phyloP scores from a whole-genome alignment of 345 rosid genomes.

The Conringia planisiliqua region DNA sequence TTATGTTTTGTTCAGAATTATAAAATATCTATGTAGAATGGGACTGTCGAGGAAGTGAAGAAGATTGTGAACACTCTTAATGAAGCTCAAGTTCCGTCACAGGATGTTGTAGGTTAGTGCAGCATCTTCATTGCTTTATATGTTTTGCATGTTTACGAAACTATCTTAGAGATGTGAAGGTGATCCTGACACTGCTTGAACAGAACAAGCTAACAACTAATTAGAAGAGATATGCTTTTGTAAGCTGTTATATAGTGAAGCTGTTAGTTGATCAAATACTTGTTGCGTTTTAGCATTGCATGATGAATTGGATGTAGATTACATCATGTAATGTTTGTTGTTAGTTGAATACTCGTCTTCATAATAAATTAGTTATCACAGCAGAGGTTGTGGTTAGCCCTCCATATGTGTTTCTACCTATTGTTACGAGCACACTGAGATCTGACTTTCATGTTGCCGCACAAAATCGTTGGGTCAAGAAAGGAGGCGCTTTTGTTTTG shows the following conservation, averaged over 20 bases:
- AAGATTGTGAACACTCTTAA: conserved; percentile 73
- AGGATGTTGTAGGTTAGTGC: conserved; percentile 72
- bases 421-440: conserved; percentile 59
- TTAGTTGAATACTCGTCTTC: too few relatives aligned
- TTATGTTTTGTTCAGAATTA: background rate
- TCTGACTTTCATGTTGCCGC: conserved; percentile 83
- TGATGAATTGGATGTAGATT: too few relatives aligned
- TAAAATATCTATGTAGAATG: conserved; percentile 51
- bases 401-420: conserved; percentile 71
- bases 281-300: background rate
- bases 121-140: background rate
- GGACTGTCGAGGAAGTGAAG: conserved; percentile 86
- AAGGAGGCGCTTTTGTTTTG: conserved; percentile 99
- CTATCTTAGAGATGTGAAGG: background rate
- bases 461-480: conserved; percentile 93
- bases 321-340: too few relatives aligned
- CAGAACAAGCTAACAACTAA: background rate
- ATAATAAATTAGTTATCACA: too few relatives aligned
- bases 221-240: background rate
- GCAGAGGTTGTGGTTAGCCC: conserved; percentile 93
- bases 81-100: conserved; percentile 62
- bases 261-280: background rate
- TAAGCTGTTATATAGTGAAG: background rate
- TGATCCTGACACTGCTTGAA: background rate
- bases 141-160: background rate